These are phyloP conservation scores for Tylopilus intermedius DNA, from an alignment of 768 basidiomycete genomes.

Conservation along the genomic window DNA sequence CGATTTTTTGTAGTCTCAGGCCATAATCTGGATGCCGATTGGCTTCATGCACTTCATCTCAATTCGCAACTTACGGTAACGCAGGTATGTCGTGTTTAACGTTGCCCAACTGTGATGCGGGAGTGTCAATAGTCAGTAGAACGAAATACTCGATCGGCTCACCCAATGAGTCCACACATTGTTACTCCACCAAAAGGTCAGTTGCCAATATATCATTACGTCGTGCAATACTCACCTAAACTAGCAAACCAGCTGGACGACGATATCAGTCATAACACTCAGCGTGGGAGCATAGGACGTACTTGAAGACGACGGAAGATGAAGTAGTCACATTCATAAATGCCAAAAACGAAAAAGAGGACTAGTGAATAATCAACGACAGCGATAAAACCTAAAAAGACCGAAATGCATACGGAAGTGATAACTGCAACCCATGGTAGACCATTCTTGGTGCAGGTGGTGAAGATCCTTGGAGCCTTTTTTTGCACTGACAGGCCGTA, in stretches of 20 bases:
- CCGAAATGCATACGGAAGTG: slow-evolving; percentile 20
- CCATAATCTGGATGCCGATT: slow-evolving; percentile 9
- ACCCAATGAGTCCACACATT: slow-evolving; percentile 57
- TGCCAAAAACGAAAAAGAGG: slow-evolving; percentile 43
- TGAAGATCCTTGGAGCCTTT: slow-evolving; percentile 49
- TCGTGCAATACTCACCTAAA: slow-evolving; percentile 38
- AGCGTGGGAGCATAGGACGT: not conserved
- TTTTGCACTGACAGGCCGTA: slow-evolving; percentile 44
- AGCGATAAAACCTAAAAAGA: slow-evolving; percentile 5
- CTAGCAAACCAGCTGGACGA: slow-evolving; percentile 59
- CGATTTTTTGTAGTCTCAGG: slow-evolving; percentile 39
- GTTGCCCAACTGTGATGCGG: slow-evolving; percentile 51
- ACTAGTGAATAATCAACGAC: slow-evolving; percentile 14
- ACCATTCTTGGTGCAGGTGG: slow-evolving; percentile 43
- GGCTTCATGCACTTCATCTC: slow-evolving; percentile 31
- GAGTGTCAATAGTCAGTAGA: slow-evolving; percentile 49
- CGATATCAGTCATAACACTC: slow-evolving; percentile 19
- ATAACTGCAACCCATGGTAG: slow-evolving; percentile 42
- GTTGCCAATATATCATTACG: not conserved
- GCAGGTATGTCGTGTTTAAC: slow-evolving; percentile 69
- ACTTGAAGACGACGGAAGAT: slow-evolving; percentile 37
- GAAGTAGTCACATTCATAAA: slow-evolving; percentile 66
- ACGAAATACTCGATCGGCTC: not conserved
- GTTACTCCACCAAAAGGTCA: slow-evolving; percentile 31
- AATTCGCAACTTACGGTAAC: slow-evolving; percentile 48